phyloP scores from a whole-genome alignment of 2,329 filamentous ascomycete species.

The Diaporthe destruens region DNA sequence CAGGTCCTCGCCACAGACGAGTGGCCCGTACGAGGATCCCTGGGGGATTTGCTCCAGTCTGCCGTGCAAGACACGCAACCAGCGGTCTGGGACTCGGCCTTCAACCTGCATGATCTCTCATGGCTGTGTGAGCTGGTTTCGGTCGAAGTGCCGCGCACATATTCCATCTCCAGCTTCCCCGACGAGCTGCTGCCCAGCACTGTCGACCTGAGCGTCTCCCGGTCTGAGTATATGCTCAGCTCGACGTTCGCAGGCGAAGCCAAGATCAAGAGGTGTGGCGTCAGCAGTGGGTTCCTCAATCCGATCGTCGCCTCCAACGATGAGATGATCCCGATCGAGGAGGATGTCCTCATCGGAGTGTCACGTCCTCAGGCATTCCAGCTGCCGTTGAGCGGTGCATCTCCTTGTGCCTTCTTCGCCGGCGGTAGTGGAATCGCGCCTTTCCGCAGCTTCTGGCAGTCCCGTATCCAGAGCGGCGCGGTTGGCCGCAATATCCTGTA shows the following conservation, averaged over 20 bases:
- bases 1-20: conserved; percentile 62
- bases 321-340: conserved; percentile 55
- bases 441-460: conserved; percentile 67
- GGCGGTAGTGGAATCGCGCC: conserved; percentile 67
- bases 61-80: conserved; percentile 61
- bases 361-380: conserved; percentile 66
- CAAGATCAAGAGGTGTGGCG: conserved; percentile 56
- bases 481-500: conserved; percentile 63
- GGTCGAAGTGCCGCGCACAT: conserved; percentile 65
- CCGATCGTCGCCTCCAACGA: conserved; percentile 56
- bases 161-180: conserved; percentile 64
- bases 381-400: conserved; percentile 62
- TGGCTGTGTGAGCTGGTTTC: conserved; percentile 62
- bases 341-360: conserved; percentile 64
- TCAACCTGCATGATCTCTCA: conserved; percentile 56
- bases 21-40: conserved; percentile 64
- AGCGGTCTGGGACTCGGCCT: conserved; percentile 64
- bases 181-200: conserved; percentile 64
- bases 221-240: conserved; percentile 63
- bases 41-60: conserved; percentile 63
- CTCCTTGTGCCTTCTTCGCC: conserved; percentile 65
- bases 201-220: conserved; percentile 64
- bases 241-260: conserved; percentile 54
- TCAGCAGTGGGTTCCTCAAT: conserved; percentile 68
- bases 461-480: conserved; percentile 53